These are phyloP conservation scores for Mortierella sp. DNA, from an alignment of 371 early-diverging fungal genomes.

Conservation along the genomic window DNA sequence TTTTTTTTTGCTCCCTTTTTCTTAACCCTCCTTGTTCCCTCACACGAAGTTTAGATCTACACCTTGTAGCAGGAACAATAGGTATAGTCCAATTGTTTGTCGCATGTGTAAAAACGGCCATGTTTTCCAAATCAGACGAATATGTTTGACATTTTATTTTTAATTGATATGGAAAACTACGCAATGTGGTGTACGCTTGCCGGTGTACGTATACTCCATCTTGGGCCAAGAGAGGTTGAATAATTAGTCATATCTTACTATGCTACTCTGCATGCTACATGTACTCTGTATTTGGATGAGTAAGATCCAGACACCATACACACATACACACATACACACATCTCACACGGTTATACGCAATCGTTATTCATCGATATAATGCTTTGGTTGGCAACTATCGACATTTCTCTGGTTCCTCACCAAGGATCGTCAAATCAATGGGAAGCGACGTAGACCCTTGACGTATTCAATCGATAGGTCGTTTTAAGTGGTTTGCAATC, in stretches of 20 bases:
- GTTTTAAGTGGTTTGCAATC: not conserved
- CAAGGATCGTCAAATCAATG: too few species aligned
- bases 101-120: not conserved
- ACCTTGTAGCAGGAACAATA: too few species aligned
- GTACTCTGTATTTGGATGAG: not conserved
- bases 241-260: not conserved
- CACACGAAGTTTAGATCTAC: too few species aligned
- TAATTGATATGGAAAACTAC: constrained; percentile 9
- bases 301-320: not conserved
- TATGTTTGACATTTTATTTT: not conserved
- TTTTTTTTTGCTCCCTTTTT: too few species aligned
- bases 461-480: not conserved
- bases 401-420: too few species aligned
- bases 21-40: too few species aligned
- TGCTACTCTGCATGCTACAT: not conserved
- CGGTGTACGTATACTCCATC: not conserved
- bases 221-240: not conserved
- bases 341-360: too few species aligned
- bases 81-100: too few species aligned
- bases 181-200: constrained; percentile 3
- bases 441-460: too few species aligned
- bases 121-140: not conserved
- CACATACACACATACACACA: too few species aligned
- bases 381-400: too few species aligned
- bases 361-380: too few species aligned